Evolutionary conservation across 169 alveolate species (phyloP), one percentile per base, ranked within the genome.

Genomic region (Plasmodium falciparum): DNA sequence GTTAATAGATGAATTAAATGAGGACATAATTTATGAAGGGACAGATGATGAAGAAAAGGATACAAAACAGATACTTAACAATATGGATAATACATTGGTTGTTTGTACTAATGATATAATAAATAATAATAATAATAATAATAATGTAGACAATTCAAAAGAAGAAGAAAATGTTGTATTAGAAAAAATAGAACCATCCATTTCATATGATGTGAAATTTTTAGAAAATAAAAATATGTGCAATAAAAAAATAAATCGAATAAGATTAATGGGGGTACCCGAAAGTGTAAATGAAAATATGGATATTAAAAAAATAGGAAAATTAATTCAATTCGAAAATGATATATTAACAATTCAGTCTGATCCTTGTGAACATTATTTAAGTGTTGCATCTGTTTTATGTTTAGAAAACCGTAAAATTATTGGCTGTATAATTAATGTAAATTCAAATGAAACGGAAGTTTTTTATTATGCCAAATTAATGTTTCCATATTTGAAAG

Each of bases 221-320:
- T 59, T 26, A 22, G 71, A 78, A 66, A 58, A 33, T 29, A 67
- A 47, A 47, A 49, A 66, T 20, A 50, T 3, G 9, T 29, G 12
- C 45, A 63, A 17, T 47, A 69, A 67, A 24, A 71, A 80, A 17
- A 39, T 39, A 39, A 80, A 62, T 39, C 54, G 92, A 70, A 86
- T 86, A 86, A 71, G 67, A 47, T 61, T 86, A 86, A 86, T 86
- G 47, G 92, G 88, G 2, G 59, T 49, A 20, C 92, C 92, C 33
- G 69, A 86, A 72, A 33, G 49, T 7, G 92, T 86, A 29, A 59
- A 73, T 15, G 74, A 86, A 24, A 62, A 52, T 62, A 24, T 71
- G 39, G 29, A 72, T 71, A 86, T 86, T 24, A 70, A 71, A 52
- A 86, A 86, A 45, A 72, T 86, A 58, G 92, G 92, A 9, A 70